Base-by-base conservation (phyloP, 139 green algal species). In the Coccomyxa sp. region DNA sequence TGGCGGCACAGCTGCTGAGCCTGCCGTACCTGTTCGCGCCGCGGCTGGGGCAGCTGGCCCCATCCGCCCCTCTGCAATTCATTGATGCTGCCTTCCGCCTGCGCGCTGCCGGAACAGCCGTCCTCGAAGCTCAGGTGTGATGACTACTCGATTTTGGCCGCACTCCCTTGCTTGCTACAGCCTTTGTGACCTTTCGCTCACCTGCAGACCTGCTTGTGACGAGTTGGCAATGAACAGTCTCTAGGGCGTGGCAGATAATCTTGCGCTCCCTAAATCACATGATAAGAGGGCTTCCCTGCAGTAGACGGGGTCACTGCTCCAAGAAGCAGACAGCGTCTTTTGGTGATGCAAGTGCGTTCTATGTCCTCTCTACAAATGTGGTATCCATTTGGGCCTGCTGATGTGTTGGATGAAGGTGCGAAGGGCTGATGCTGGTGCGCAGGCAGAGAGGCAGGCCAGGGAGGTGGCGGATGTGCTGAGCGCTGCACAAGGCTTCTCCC, bases 391-490 rank as follows among this genome's bases (percentile, higher is more conserved):
- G 63, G 18, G 63, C 9, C 63, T 71, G 18, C 18, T 28, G 63
- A 28, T 9, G 4, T 71, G 4, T 1, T 21, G 63, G 10, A 11
- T 21, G 63, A 71, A 4, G 63, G 18, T 71, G 63, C 63, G 1
- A 71, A 71, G 18, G 21, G 4, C 18, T 25, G 18, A 71, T 71
- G 63, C 63, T 71, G 63, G 63, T 14, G 63, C 79, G 76, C 86
- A 87, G 83, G 81, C 82, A 10, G 27, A 27, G 0, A 45, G 32
- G n/a, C 85, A 89, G 58, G 30, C 31, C 23, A 30, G 58, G 45
- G 88, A 91, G 82, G 58, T 90, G 79, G n/a, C 76, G 67, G 74
- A 38, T 3, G 28, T 90, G 30, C 71, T 85, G 25, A 59, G 79
- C 0, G 88, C 79, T 27, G 78, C 89, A n/a, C 23, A 82, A 21